Percentiles rank a stretch among this genome's conserved stretches.
Conservation (phyloP, 2,329 filamentous ascomycete genomes). For the Exophiala xenobiotica region DNA sequence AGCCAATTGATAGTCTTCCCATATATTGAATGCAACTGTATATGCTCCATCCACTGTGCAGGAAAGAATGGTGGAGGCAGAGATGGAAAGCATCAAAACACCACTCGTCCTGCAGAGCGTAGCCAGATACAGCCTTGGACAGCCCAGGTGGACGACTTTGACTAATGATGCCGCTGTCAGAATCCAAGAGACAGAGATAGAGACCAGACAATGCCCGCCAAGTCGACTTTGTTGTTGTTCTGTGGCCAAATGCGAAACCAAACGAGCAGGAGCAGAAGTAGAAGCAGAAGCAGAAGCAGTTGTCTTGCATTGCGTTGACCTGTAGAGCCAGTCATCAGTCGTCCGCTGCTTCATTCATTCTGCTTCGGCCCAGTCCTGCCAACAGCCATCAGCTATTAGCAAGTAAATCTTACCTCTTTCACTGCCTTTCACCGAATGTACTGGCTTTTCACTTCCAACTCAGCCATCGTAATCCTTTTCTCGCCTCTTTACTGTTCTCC, state of each 20-base stretch:
- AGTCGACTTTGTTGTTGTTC: not conserved
- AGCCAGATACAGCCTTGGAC: not conserved
- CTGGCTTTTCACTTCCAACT: not conserved
- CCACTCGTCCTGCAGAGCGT: no score
- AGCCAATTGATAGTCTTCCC: conserved; percentile 20
- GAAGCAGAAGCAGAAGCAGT: no score
- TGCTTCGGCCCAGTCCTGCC: no score
- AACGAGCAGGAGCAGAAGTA: not conserved
- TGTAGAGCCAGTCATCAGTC: no score
- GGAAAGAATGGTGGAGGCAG: not conserved
- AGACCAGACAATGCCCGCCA: not conserved
- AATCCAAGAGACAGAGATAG: not conserved
- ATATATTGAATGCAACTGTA: conserved; percentile 10
- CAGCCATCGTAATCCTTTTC: not conserved
- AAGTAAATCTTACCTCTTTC: not conserved
- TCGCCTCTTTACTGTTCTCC: conserved; percentile 2
- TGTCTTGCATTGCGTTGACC: no score
- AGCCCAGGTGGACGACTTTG: conserved; percentile 2
- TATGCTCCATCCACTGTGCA: not conserved
- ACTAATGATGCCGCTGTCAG: conserved; percentile 26
- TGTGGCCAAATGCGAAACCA: not conserved
- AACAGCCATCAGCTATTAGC: no score
- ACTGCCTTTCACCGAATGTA: not conserved
- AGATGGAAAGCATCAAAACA: not conserved
- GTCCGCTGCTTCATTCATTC: no score